Evolutionary conservation across 2,329 filamentous ascomycete genomes (phyloP).

Genomic region (Coniosporium tulheliwenetii): DNA sequence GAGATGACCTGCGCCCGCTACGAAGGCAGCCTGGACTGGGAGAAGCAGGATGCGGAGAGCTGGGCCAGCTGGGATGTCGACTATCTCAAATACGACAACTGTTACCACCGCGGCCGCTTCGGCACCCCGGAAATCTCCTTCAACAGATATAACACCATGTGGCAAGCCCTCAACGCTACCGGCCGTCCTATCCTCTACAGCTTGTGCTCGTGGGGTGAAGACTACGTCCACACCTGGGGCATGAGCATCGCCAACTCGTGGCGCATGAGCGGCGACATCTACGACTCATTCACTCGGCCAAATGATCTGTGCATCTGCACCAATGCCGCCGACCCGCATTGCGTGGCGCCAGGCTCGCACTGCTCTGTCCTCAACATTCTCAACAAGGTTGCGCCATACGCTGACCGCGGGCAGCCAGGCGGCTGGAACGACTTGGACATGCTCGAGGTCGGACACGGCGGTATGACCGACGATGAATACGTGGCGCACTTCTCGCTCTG

Average conservation of each 20-base stretch:
- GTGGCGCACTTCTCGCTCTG: slow-evolving; percentile 23
- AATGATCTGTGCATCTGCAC: slow-evolving; percentile 26
- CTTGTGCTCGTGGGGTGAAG: slow-evolving; percentile 22
- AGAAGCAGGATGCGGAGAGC: slow-evolving; percentile 40
- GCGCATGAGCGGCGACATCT: slow-evolving; percentile 13
- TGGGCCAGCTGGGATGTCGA: slow-evolving; percentile 45
- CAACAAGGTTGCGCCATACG: slow-evolving; percentile 20
- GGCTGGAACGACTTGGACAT: slow-evolving; percentile 24
- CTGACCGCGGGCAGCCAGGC: slow-evolving; percentile 19
- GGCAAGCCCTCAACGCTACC: slow-evolving; percentile 10
- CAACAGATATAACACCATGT: slow-evolving; percentile 4
- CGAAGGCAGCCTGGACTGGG: slow-evolving; percentile 39
- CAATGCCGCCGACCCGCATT: slow-evolving; percentile 11
- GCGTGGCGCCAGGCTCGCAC: slow-evolving; percentile 28
- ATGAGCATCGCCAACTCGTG: slow-evolving; percentile 18
- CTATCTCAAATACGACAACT: slow-evolving; percentile 18
- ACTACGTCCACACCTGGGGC: slow-evolving; percentile 17
- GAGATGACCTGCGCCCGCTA: slow-evolving; percentile 30
- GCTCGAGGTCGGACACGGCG: slow-evolving; percentile 24
- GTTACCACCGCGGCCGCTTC: slow-evolving; percentile 6
- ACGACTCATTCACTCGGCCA: slow-evolving; percentile 25
- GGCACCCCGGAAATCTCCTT: slow-evolving; percentile 7
- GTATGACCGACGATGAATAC: slow-evolving; percentile 15
- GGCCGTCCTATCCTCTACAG: slow-evolving; percentile 18
- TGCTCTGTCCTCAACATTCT: slow-evolving; percentile 24